A percentile compares a stretch with the other conserved stretches of the same genome.
Evolutionary conservation across 2,329 filamentous ascomycete genomes (phyloP).

Genomic region (Hypoxylon sp.): DNA sequence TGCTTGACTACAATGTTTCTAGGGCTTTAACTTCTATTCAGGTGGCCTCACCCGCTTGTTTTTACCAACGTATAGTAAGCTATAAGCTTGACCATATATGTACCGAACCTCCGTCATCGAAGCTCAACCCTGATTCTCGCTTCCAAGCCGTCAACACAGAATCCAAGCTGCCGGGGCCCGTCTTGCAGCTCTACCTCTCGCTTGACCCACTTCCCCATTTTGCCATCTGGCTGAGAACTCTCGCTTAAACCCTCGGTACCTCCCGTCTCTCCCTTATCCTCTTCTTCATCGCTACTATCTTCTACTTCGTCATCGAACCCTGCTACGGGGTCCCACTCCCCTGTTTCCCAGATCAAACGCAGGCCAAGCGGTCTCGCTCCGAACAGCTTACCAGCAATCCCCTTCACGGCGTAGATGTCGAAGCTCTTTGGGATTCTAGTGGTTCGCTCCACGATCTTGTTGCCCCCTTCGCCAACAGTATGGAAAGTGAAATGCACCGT

Average conservation of each 20-base stretch:
- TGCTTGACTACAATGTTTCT: slow-evolving; percentile 5
- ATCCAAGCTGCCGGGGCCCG: slow-evolving; percentile 85
- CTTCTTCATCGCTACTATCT: slow-evolving; percentile 68
- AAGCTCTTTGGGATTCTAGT: slow-evolving; percentile 79
- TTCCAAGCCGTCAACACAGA: slow-evolving; percentile 82
- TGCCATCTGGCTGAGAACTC: slow-evolving; percentile 49
- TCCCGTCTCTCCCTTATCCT: slow-evolving; percentile 52
- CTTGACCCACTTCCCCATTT: slow-evolving; percentile 75
- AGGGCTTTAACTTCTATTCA: not conserved
- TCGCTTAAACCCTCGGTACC: slow-evolving; percentile 35
- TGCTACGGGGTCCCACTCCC: slow-evolving; percentile 86
- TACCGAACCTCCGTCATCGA: slow-evolving; percentile 47
- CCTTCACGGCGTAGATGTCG: slow-evolving; percentile 86
- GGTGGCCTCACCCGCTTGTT: slow-evolving; percentile 10
- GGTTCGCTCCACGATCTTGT: slow-evolving; percentile 50
- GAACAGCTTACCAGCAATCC: slow-evolving; percentile 81
- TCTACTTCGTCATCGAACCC: slow-evolving; percentile 72
- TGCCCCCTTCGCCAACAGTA: slow-evolving; percentile 13
- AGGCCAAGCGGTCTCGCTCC: slow-evolving; percentile 73
- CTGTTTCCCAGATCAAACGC: slow-evolving; percentile 86
- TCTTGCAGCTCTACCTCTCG: slow-evolving; percentile 85
- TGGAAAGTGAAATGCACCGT: slow-evolving; percentile 68
- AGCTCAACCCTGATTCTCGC: slow-evolving; percentile 79
- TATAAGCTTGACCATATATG: too few relatives aligned
- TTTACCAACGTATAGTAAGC: not conserved